phyloP scores from a whole-genome alignment of 441 rosid species.

The Macaranga tanarius region DNA sequence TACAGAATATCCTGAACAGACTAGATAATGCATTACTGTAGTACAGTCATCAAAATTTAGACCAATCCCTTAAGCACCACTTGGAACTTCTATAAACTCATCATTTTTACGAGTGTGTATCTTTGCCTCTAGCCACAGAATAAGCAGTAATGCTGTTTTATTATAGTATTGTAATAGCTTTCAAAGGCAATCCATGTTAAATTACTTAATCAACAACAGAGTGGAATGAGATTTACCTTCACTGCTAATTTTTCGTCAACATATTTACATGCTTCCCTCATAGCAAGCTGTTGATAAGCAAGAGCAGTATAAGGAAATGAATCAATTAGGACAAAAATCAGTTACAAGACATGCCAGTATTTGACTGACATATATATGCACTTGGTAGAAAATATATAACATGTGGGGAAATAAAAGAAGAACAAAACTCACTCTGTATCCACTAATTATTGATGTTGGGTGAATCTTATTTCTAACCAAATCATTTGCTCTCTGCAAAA shows the following conservation, averaged over 20 bases:
- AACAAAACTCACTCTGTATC: slow-evolving; percentile 64
- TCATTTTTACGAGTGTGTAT: background rate
- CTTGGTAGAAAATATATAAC: background rate
- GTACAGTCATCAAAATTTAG: background rate
- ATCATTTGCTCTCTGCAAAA: slow-evolving; percentile 86
- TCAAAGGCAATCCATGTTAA: background rate
- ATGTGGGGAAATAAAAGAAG: slow-evolving; percentile 12
- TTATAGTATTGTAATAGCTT: background rate
- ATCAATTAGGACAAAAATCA: background rate
- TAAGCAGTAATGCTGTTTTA: background rate
- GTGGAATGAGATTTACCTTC: slow-evolving; percentile 46
- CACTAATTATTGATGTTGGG: slow-evolving; percentile 95
- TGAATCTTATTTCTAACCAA: slow-evolving; percentile 96
- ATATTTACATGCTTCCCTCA: slow-evolving; percentile 98
- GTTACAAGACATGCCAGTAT: background rate
- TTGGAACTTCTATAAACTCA: background rate
- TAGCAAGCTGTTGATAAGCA: slow-evolving; percentile 69
- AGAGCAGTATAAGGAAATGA: background rate
- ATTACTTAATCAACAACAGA: background rate
- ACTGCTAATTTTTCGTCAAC: slow-evolving; percentile 86
- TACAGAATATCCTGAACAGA: background rate
- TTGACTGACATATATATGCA: background rate
- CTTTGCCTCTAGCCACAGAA: background rate
- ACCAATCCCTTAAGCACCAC: background rate
- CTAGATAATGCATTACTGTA: background rate